Base-by-base conservation (phyloP, 352 stramenopile species). In the Thalassiosira allenii region DNA sequence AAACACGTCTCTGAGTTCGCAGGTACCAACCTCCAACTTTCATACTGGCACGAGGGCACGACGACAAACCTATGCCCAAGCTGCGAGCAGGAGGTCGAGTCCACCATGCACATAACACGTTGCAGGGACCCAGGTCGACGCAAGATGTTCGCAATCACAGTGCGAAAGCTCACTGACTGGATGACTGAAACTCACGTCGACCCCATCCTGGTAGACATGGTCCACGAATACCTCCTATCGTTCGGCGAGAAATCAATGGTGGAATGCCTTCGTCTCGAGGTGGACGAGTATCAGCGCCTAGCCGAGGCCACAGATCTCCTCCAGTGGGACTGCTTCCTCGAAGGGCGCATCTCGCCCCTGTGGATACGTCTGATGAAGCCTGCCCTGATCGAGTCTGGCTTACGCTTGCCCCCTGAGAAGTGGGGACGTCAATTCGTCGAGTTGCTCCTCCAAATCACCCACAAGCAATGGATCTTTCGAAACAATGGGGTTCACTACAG, bases 1-100 rank as follows among this genome's bases (percentile, higher is more conserved):
- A 80, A 80, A 43, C 59, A 80, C 1, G 33, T 66, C 2, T 76
- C 67, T 1, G 37, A 76, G 4, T 80, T 76, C 40, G 67, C 53
- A 33, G 76, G 63, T 8, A 80, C 62, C 0, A 79, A 84, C 32
- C 2, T 32, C 11, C 61, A 80, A 41, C 63, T 77, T 1, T 74
- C 44, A 17, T 17, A 17, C 1, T 17, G 57, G 2, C n/a, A n/a
- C n/a, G 64, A 74, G 23, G 1, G 17, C 1, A 25, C 59, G 6
- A 34, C 58, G 9, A 37, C 40, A 17, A 76, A 72, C 51, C 11
- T 69, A 6, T 81, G 57, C 27, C 72, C 44, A 3, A 80, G 68
- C 44, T 86, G 71, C 52, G 71, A 64, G 17, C 6, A 17, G 6
- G 0, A 34, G 0, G 43, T 79, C 32, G 66, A 86, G 57, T 61